Percentiles rank a stretch among this genome's conserved stretches.
Evolutionary conservation across 495 filamentous ascomycete genomes (phyloP).

Genomic region (Thermochaetoides thermophila): DNA sequence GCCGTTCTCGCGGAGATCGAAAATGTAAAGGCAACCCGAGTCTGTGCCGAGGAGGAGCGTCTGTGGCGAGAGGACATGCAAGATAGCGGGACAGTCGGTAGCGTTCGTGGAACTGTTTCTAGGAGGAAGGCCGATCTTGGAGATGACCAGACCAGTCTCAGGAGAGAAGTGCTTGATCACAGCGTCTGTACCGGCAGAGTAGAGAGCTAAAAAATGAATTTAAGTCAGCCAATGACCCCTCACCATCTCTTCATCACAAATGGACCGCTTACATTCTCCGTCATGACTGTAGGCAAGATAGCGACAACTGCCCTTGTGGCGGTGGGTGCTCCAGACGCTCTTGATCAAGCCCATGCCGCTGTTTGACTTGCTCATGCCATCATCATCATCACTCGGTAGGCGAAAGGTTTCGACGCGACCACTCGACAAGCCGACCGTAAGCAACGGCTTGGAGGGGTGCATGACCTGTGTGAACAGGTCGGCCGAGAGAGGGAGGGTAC

Average conservation of each 20-base stretch:
- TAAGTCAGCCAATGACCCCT: background rate
- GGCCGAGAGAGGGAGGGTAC: constrained; percentile 69
- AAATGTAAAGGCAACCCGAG: constrained; percentile 74
- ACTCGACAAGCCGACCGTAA: constrained; percentile 69
- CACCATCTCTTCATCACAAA: background rate
- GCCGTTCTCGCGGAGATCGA: constrained; percentile 65
- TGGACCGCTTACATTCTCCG: constrained; percentile 36
- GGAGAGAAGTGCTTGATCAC: constrained; percentile 75
- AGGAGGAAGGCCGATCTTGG: constrained; percentile 55
- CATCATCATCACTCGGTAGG: constrained; percentile 46
- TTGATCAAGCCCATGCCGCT: constrained; percentile 64
- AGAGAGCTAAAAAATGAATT: constrained; percentile 37
- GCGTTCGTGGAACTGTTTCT: constrained; percentile 18
- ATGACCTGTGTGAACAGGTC: constrained; percentile 83
- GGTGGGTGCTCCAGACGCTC: constrained; percentile 69
- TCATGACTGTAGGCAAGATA: constrained; percentile 62
- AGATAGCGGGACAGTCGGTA: constrained; percentile 55
- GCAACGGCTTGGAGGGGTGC: constrained; percentile 66
- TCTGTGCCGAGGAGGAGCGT: constrained; percentile 84
- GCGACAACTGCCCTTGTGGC: constrained; percentile 88
- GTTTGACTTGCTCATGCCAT: constrained; percentile 30
- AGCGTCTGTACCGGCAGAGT: constrained; percentile 81
- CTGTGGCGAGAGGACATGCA: constrained; percentile 71
- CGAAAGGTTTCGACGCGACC: constrained; percentile 82
- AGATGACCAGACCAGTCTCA: constrained; percentile 63